Conservation (phyloP, 805 yeast species). For the Yarrowia keelungensis region DNA sequence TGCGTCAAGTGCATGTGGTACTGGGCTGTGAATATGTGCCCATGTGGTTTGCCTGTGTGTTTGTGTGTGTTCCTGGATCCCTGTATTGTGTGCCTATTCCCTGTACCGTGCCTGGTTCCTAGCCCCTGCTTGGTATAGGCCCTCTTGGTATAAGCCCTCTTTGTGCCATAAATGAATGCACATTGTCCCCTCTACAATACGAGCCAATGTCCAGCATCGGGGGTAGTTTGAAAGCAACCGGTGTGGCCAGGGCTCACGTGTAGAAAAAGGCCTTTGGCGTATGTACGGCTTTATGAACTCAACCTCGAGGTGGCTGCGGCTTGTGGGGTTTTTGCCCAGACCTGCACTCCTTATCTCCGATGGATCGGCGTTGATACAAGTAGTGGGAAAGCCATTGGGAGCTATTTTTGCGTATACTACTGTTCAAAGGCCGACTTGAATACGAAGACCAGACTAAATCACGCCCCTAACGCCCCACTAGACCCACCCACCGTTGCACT, state of each 20-base stretch:
- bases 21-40: too few relatives aligned
- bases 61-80: too few relatives aligned
- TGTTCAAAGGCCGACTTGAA: too few relatives aligned
- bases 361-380: background rate
- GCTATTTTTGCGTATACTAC: background rate
- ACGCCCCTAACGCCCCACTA: background rate
- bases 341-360: background rate
- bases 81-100: too few relatives aligned
- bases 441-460: too few relatives aligned
- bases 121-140: conserved; percentile 3
- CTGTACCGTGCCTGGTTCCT: conserved; percentile 5
- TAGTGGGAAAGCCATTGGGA: background rate
- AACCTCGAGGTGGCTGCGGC: background rate
- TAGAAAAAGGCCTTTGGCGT: background rate
- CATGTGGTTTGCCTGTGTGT: too few relatives aligned
- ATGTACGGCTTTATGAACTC: conserved; percentile 12
- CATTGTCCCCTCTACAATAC: background rate
- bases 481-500: conserved; percentile 7
- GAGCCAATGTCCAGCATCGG: background rate
- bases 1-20: too few relatives aligned
- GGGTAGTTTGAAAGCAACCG: background rate
- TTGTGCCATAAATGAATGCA: background rate
- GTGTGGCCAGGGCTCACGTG: background rate
- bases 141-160: background rate
- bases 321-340: background rate